phyloP scores from a whole-genome alignment of 768 basidiomycete species.

The Trametes elegans region DNA sequence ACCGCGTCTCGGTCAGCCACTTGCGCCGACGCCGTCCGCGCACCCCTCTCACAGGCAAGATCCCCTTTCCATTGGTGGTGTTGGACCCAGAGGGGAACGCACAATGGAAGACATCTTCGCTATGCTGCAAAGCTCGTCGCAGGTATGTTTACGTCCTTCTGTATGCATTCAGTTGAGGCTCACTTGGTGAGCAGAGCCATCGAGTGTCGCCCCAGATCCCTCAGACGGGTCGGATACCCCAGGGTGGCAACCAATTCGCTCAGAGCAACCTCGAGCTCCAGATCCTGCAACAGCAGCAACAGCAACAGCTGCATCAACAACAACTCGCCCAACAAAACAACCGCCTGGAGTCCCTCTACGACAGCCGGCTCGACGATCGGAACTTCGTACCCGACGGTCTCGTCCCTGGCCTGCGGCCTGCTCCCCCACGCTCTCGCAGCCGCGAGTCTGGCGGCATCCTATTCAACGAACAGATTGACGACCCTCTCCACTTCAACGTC shows the following conservation, averaged over 20 bases:
- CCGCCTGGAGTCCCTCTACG: slow-evolving; percentile 68
- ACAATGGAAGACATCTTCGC: slow-evolving; percentile 80
- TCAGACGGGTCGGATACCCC: slow-evolving; percentile 24
- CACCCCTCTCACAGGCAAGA: slow-evolving; percentile 49
- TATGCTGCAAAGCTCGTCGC: slow-evolving; percentile 75
- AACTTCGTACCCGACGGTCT: slow-evolving; percentile 82
- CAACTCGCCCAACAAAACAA: slow-evolving; percentile 39
- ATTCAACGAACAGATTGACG: slow-evolving; percentile 56
- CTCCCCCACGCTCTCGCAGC: slow-evolving; percentile 53
- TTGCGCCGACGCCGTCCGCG: slow-evolving; percentile 37
- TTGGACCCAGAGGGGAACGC: slow-evolving; percentile 41
- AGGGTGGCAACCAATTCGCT: slow-evolving; percentile 25
- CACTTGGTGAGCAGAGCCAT: slow-evolving; percentile 16
- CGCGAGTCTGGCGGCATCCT: slow-evolving; percentile 55
- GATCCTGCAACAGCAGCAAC: slow-evolving; percentile 38
- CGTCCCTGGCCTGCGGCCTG: slow-evolving; percentile 78
- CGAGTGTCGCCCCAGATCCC: slow-evolving; percentile 26
- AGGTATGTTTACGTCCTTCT: slow-evolving; percentile 45
- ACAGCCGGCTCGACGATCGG: slow-evolving; percentile 71
- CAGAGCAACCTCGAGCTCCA: slow-evolving; percentile 35
- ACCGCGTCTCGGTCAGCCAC: slow-evolving; percentile 31
- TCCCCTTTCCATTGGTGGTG: slow-evolving; percentile 33
- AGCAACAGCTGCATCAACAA: slow-evolving; percentile 39
- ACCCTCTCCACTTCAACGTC: slow-evolving; percentile 57
- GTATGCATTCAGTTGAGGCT: background rate